These are phyloP conservation scores for Phytophthora capsici DNA, from an alignment of 352 stramenopile species.

Conservation along the genomic window DNA sequence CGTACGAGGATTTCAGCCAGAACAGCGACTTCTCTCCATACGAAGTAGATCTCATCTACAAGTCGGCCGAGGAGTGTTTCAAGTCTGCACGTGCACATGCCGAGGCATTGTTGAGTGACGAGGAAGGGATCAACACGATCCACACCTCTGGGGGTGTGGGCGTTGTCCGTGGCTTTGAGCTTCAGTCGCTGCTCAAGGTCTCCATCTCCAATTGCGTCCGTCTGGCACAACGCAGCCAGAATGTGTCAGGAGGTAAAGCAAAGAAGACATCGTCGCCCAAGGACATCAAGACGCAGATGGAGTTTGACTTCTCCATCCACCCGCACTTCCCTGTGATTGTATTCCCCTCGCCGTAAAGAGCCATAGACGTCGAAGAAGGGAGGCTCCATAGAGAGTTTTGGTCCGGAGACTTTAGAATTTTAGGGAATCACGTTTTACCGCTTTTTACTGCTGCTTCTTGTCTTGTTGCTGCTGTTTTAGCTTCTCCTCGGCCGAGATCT, in stretches of 20 bases:
- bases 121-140: slow-evolving; percentile 37
- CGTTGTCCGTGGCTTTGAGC: slow-evolving; percentile 50
- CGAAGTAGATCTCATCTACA: slow-evolving; percentile 78
- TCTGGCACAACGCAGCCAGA: slow-evolving; percentile 59
- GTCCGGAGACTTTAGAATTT: slow-evolving; percentile 26
- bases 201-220: slow-evolving; percentile 71
- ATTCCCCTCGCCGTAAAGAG: slow-evolving; percentile 37
- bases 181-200: slow-evolving; percentile 62
- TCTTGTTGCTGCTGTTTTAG: slow-evolving; percentile 20
- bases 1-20: slow-evolving; percentile 72
- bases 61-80: slow-evolving; percentile 87
- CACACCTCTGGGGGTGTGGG: slow-evolving; percentile 9
- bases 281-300: slow-evolving; percentile 26
- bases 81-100: slow-evolving; percentile 63
- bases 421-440: slow-evolving; percentile 5
- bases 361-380: neutral
- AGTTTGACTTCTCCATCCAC: slow-evolving; percentile 72
- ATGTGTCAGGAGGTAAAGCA: slow-evolving; percentile 34
- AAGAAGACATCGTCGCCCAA: slow-evolving; percentile 21
- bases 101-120: slow-evolving; percentile 56
- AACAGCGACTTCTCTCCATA: slow-evolving; percentile 87
- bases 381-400: slow-evolving; percentile 14
- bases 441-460: slow-evolving; percentile 33
- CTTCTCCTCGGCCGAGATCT: slow-evolving; percentile 64
- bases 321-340: slow-evolving; percentile 71